Evolutionary conservation across 2,329 filamentous ascomycete species (phyloP).

Genomic region (Chaetothyriales sp.): DNA sequence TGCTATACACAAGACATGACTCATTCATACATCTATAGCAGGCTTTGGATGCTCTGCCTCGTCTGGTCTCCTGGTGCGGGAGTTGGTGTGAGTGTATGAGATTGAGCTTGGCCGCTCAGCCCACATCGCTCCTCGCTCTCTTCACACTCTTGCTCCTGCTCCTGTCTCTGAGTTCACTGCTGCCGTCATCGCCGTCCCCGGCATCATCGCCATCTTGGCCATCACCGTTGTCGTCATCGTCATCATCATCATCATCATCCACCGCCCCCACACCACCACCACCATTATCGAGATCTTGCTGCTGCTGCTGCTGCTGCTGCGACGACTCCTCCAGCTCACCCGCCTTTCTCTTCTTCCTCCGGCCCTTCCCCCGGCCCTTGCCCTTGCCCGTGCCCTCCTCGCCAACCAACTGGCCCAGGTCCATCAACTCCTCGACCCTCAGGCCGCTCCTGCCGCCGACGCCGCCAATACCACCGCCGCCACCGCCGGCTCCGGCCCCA

Average conservation of each 20-base stretch:
- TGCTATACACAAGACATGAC: background rate
- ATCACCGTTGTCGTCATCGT: background rate
- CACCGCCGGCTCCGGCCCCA: background rate
- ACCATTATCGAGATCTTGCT: background rate
- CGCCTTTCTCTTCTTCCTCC: slow-evolving; percentile 15
- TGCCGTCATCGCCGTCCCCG: background rate
- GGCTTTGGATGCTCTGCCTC: no score
- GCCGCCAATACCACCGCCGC: slow-evolving; percentile 1
- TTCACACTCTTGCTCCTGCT: slow-evolving; percentile 1
- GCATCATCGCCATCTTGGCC: background rate
- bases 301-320: slow-evolving; percentile 1
- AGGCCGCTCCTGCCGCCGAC: slow-evolving; percentile 8
- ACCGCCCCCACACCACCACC: background rate
- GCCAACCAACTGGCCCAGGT: slow-evolving; percentile 16
- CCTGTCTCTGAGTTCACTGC: background rate
- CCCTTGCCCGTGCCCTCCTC: slow-evolving; percentile 19
- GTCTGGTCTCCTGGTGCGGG: background rate
- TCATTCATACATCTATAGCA: background rate
- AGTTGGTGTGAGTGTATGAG: slow-evolving; percentile 22
- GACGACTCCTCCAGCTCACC: slow-evolving; percentile 6
- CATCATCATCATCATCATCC: background rate
- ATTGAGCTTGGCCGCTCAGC: slow-evolving; percentile 28
- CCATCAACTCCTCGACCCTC: slow-evolving; percentile 14
- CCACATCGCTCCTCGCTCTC: slow-evolving; percentile 1
- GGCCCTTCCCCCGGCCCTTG: slow-evolving; percentile 15